Evolutionary conservation across 2,329 filamentous ascomycete genomes (phyloP).

Genomic region (Blastomyces gilchristii): DNA sequence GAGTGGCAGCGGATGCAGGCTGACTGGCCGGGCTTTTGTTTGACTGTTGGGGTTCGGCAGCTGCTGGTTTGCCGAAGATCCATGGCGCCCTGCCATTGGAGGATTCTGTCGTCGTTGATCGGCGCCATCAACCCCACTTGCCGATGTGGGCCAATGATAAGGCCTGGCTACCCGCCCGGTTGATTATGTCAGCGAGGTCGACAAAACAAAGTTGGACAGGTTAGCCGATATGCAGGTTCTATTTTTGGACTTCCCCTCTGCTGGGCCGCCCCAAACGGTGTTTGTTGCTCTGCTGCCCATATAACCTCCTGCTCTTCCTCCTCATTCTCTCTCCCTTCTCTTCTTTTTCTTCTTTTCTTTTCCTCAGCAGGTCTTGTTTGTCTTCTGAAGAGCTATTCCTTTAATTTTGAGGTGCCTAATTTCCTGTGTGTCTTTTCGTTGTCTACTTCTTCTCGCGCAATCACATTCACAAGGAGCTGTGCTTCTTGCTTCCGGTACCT

Average conservation of each 20-base stretch:
- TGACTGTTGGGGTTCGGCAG: not conserved
- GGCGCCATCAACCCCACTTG: not conserved
- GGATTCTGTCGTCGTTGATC: not conserved
- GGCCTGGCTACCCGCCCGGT: slow-evolving; percentile 7
- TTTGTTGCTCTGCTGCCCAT: slow-evolving; percentile 17
- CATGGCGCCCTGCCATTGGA: not conserved
- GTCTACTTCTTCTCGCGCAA: slow-evolving; percentile 19
- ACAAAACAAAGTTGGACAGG: not conserved
- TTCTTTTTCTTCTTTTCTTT: slow-evolving; percentile 31
- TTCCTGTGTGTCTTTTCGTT: slow-evolving; percentile 32
- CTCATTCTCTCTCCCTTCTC: slow-evolving; percentile 14
- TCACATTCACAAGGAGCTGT: slow-evolving; percentile 11
- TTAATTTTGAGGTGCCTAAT: slow-evolving; percentile 17
- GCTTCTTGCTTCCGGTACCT: slow-evolving; percentile 11
- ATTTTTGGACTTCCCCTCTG: slow-evolving; percentile 10
- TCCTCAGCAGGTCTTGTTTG: slow-evolving; percentile 52
- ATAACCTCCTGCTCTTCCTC: slow-evolving; percentile 5
- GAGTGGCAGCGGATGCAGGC: not conserved
- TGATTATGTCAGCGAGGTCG: slow-evolving; percentile 1
- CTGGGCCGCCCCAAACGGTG: slow-evolving; percentile 19
- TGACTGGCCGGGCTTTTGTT: not conserved
- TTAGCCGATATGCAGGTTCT: not conserved
- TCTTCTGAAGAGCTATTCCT: slow-evolving; percentile 22
- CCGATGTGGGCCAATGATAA: slow-evolving; percentile 9
- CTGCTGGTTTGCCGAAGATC: not conserved